These are phyloP conservation scores for Diaporthe destruens DNA, from an alignment of 2,329 filamentous ascomycete species.

Conservation along the genomic window DNA sequence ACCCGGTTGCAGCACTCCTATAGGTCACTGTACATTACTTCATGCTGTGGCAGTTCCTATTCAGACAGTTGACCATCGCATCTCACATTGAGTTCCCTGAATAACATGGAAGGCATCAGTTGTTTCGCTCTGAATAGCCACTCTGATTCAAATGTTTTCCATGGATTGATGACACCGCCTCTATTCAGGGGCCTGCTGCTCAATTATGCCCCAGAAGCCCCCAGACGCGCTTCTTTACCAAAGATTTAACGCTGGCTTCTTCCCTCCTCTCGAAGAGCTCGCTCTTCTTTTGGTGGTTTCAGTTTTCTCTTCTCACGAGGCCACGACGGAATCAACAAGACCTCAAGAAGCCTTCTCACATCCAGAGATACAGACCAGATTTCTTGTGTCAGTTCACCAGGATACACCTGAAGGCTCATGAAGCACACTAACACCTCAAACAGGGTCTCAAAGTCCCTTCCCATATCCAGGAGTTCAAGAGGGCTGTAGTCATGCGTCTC, in stretches of 20 bases:
- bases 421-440: background rate
- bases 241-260: background rate
- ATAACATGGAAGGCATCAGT: background rate
- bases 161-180: background rate
- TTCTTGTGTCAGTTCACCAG: slow-evolving; percentile 1
- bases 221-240: background rate
- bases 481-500: slow-evolving; percentile 48
- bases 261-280: background rate
- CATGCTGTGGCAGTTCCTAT: background rate
- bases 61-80: slow-evolving; percentile 31
- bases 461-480: background rate
- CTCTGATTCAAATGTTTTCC: slow-evolving; percentile 4
- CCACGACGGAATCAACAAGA: background rate
- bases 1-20: background rate
- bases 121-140: slow-evolving; percentile 31
- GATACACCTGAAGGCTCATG: background rate
- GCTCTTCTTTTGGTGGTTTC: background rate
- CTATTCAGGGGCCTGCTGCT: slow-evolving; percentile 2
- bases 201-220: background rate
- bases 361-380: background rate
- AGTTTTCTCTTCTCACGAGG: background rate
- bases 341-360: background rate
- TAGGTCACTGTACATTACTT: background rate
- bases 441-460: background rate
- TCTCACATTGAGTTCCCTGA: slow-evolving; percentile 6